A percentile compares a stretch with the other conserved stretches of the same genome.
Conservation (phyloP, 495 filamentous ascomycete genomes). For the Aspergillus affinis region DNA sequence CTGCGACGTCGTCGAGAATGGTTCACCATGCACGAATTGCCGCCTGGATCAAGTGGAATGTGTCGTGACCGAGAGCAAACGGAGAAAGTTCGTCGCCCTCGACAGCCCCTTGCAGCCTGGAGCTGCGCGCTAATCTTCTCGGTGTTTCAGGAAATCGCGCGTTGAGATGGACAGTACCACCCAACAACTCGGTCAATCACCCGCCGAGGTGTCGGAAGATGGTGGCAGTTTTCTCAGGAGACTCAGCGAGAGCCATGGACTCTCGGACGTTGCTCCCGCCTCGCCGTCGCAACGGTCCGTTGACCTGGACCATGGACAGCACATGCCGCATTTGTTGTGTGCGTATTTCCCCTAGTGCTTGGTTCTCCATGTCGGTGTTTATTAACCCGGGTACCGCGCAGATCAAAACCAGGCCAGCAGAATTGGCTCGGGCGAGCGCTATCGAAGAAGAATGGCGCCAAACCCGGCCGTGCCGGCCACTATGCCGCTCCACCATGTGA, state of each 20-base stretch:
- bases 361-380: background rate
- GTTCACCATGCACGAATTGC: conserved; percentile 87
- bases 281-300: conserved; percentile 45
- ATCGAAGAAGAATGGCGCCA: conserved; percentile 36
- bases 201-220: conserved; percentile 40
- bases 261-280: conserved; percentile 33
- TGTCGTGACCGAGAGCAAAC: conserved; percentile 85
- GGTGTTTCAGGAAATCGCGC: conserved; percentile 42
- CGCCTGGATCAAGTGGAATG: conserved; percentile 85
- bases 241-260: conserved; percentile 30
- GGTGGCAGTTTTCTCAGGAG: conserved; percentile 27
- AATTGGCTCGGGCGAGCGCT: conserved; percentile 34
- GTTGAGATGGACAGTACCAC: conserved; percentile 36
- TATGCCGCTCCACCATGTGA: conserved; percentile 39
- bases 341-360: conserved; percentile 19
- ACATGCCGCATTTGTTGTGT: conserved; percentile 51
- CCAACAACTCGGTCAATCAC: conserved; percentile 35
- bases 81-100: conserved; percentile 61
- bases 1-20: conserved; percentile 88
- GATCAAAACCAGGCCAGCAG: conserved; percentile 42
- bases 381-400: conserved; percentile 12
- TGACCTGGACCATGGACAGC: conserved; percentile 45
- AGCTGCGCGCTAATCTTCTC: conserved; percentile 4
- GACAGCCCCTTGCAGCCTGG: background rate
- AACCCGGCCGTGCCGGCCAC: conserved; percentile 40